These are phyloP conservation scores for Chytriomyces sp. DNA, from an alignment of 192 early-diverging fungal genomes.

Conservation along the genomic window DNA sequence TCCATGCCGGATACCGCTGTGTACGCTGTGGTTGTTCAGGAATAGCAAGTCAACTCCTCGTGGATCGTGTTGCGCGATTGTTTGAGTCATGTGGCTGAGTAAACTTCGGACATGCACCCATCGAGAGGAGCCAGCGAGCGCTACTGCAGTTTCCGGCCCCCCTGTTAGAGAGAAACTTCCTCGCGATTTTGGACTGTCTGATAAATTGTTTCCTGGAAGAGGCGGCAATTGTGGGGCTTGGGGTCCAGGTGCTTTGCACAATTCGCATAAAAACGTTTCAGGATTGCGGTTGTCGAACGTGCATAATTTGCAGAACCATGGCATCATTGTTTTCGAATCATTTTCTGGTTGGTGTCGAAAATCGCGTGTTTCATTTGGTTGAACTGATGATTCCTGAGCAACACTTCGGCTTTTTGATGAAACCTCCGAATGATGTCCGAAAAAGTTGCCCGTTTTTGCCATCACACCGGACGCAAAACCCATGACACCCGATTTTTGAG, in stretches of 20 bases:
- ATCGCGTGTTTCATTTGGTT: too few relatives aligned
- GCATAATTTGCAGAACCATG: conserved; percentile 1
- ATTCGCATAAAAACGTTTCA: not conserved
- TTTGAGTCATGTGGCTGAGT: not conserved
- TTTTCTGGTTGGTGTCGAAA: too few relatives aligned
- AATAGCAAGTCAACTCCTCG: conserved; percentile 12
- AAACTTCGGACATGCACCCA: conserved; percentile 7
- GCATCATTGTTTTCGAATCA: not conserved
- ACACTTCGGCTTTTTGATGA: not conserved
- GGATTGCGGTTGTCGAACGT: not conserved
- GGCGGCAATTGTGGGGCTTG: not conserved
- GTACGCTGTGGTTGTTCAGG: conserved; percentile 2
- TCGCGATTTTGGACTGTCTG: not conserved
- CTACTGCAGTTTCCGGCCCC: not conserved
- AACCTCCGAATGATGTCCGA: too few relatives aligned
- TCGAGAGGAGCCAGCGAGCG: not conserved
- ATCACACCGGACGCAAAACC: too few relatives aligned
- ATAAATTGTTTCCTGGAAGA: not conserved
- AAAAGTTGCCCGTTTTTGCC: not conserved
- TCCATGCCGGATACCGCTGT: not conserved
- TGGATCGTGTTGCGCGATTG: conserved; percentile 4
- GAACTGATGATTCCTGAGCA: not conserved
- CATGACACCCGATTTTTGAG: too few relatives aligned
- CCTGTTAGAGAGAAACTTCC: not conserved
- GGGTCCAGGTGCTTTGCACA: not conserved